Evolutionary conservation across 345 rosid genomes (phyloP).

Genomic region (Syzygium oleosum): DNA sequence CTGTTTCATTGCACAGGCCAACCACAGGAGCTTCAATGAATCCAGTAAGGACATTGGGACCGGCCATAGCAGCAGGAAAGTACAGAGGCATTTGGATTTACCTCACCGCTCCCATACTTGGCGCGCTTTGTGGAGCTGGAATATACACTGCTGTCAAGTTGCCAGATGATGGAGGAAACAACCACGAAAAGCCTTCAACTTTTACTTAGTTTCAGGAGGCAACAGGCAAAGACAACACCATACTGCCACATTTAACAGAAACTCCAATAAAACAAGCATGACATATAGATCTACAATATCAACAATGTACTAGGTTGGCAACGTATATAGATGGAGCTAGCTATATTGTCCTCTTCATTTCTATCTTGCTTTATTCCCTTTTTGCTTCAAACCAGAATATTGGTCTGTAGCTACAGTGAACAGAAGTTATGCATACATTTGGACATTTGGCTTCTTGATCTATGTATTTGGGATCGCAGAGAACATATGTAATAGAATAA

Average conservation of each 20-base stretch:
- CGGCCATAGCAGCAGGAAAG: conserved; percentile 82
- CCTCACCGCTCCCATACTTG: conserved; percentile 72
- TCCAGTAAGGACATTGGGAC: conserved; percentile 81
- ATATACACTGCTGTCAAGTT: conserved; percentile 69
- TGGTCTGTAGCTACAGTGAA: background rate
- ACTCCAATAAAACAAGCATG: background rate
- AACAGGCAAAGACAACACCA: conserved; percentile 1
- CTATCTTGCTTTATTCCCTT: background rate
- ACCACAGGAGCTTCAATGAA: conserved; percentile 85
- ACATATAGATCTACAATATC: background rate
- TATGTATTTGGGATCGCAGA: background rate
- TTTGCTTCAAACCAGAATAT: background rate
- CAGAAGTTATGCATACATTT: background rate
- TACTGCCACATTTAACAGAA: background rate
- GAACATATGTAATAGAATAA: background rate
- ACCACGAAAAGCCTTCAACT: conserved; percentile 17
- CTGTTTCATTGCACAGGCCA: conserved; percentile 20
- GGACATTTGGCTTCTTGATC: background rate
- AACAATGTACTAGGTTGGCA: background rate
- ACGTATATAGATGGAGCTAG: background rate
- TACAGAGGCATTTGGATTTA: conserved; percentile 80
- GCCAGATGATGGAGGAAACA: conserved; percentile 48
- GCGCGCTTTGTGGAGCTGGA: conserved; percentile 85
- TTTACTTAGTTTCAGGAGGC: conserved; percentile 53
- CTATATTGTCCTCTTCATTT: background rate